These are phyloP conservation scores for Cochlearia excelsa DNA, from an alignment of 345 rosid genomes.

Conservation along the genomic window DNA sequence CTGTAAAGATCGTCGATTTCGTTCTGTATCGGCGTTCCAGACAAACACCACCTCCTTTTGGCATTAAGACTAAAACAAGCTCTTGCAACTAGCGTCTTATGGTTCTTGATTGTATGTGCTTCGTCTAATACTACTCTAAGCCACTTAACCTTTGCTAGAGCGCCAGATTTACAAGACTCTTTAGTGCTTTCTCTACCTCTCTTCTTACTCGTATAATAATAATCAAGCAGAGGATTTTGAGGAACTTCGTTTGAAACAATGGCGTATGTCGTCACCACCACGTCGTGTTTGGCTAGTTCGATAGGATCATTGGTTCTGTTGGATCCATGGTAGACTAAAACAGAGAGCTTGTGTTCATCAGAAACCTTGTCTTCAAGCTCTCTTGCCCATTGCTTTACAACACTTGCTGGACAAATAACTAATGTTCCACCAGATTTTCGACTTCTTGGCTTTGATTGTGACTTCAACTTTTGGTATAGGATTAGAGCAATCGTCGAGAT, in stretches of 20 bases:
- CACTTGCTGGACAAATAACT: slow-evolving; percentile 94
- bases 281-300: slow-evolving; percentile 79
- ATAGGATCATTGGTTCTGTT: slow-evolving; percentile 80
- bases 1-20: slow-evolving; percentile 85
- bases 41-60: slow-evolving; percentile 94
- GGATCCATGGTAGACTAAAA: slow-evolving; percentile 83
- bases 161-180: slow-evolving; percentile 60
- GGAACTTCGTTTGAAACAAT: slow-evolving; percentile 91
- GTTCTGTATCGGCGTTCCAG: slow-evolving; percentile 98
- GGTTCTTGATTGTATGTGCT: slow-evolving; percentile 97
- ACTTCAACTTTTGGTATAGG: slow-evolving; percentile 63
- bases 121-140: slow-evolving; percentile 87
- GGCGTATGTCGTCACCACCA: slow-evolving; percentile 87
- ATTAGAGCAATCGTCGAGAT: slow-evolving; percentile 88
- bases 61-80: slow-evolving; percentile 95
- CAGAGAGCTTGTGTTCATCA: slow-evolving; percentile 60
- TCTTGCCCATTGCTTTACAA: slow-evolving; percentile 93
- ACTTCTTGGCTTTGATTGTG: slow-evolving; percentile 49
- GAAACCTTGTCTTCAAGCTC: slow-evolving; percentile 89
- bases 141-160: slow-evolving; percentile 83
- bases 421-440: slow-evolving; percentile 89
- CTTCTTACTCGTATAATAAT: slow-evolving; percentile 65
- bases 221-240: slow-evolving; percentile 65
- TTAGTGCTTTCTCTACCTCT: slow-evolving; percentile 59
- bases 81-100: slow-evolving; percentile 91